Evolutionary conservation across 225 moss, liverwort and hornwort species (phyloP).

Genomic region (Bryum argenteum): DNA sequence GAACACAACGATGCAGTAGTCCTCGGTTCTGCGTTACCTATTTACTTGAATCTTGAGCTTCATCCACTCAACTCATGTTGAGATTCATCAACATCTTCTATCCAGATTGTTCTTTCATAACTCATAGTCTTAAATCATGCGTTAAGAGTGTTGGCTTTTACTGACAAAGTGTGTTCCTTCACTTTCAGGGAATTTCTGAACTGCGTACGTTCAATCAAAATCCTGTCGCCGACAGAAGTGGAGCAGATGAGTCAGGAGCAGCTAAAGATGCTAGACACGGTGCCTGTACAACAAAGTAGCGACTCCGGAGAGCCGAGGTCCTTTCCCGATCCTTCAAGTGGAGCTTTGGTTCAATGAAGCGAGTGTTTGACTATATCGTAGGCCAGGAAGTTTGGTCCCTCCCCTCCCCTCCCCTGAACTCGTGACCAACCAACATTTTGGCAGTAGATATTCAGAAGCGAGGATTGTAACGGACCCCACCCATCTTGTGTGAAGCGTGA

Average conservation of each 20-base stretch:
- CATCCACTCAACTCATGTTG: constrained; percentile 11
- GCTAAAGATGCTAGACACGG: constrained; percentile 66
- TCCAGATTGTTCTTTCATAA: constrained; percentile 5
- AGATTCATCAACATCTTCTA: background rate
- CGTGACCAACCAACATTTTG: constrained; percentile 20
- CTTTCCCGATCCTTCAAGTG: constrained; percentile 36
- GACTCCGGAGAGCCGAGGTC: constrained; percentile 50
- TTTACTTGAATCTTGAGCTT: background rate
- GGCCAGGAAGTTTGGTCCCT: constrained; percentile 27
- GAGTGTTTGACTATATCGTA: background rate
- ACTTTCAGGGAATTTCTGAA: constrained; percentile 87
- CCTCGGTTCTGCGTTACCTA: constrained; percentile 10
- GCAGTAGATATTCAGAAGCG: constrained; percentile 34
- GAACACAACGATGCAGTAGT: constrained; percentile 1
- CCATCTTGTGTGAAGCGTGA: constrained; percentile 36
- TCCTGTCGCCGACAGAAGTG: constrained; percentile 88
- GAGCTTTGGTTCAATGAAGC: constrained; percentile 36
- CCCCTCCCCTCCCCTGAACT: constrained; percentile 20
- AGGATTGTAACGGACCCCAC: constrained; percentile 38
- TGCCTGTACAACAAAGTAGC: constrained; percentile 53
- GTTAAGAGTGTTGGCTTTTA: constrained; percentile 7
- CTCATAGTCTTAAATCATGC: constrained; percentile 2
- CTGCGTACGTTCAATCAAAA: constrained; percentile 91
- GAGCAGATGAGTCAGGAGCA: constrained; percentile 84
- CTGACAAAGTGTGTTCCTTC: constrained; percentile 12